Evolutionary conservation across 2,329 filamentous ascomycete genomes (phyloP), one percentile per base, ranked within the genome.

Genomic region (Fusarium paranaense): DNA sequence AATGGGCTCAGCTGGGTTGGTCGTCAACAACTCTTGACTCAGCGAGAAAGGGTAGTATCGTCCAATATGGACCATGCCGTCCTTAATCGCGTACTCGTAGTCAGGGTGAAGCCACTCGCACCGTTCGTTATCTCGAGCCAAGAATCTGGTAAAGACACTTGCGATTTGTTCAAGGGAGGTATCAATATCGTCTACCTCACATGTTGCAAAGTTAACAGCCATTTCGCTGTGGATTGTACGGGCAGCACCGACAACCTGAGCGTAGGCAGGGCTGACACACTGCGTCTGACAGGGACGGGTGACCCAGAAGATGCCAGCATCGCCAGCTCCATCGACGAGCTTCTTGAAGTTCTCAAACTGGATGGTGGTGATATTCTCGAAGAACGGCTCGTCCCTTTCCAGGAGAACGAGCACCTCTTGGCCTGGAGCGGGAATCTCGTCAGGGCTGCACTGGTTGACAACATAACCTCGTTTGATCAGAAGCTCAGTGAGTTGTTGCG

Each of bases 51-150:
- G 76, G 20, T 80, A 76, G 45, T 78, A 79, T 1, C 81, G 67
- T 11, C 75, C 73, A n/a, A 82, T 69, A 14, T 78, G 72, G 1
- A 81, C 67, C 11, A 72, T 66, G 2, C 78, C 76, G 32, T 78
- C 71, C 4, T 71, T 67, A n/a, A 82, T 71, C 1, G 77, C 79
- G 30, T 80, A 83, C 47, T 83, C 82, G n/a, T 75, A 76, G 16
- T 83, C 81, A 0, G 79, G 74, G 4, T 72, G 75, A 6, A 80
- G 63, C 3, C 54, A 65, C 16, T 75, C 76, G 32, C 70, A 73
- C 22, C 59, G 64, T 70, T 68, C 11, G 64, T 71, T 35, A 66
- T 67, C n/a, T 18, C 64, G 32, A 61, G 75, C 58, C 30, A 56
- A n/a, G 61, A 81, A 70, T 20, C 73, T 74, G 7, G 66, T 61